Evolutionary conservation across 257 asterid species (phyloP), one percentile per base, ranked within the genome.

Genomic region (Plantago major): DNA sequence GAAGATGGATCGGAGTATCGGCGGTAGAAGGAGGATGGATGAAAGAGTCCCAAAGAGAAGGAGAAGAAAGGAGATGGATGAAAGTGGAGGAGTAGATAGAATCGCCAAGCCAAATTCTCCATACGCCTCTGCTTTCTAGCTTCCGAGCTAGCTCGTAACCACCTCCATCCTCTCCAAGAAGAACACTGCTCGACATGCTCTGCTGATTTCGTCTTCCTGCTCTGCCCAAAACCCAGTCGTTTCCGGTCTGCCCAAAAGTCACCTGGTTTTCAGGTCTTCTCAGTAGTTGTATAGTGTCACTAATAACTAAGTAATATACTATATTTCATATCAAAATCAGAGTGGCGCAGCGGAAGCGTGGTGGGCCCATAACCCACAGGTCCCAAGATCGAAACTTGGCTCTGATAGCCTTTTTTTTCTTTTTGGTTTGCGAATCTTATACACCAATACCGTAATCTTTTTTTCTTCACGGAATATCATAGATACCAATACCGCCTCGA

Each of bases 331-430:
- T n/a, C n/a, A 33, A 33, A 59, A 89, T 89, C 92, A 85, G 88
- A 90, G 94, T 90, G 97, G 96, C 93, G 96, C 96, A 90, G 96
- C 95, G 95, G 95, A 87, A 90, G 96, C 93, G 95, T 87, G 96
- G 95, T 82, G 94, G 96, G 96, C 96, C 97, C 83, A 90, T 88
- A 90, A 90, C 98, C 97, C 96, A 88, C 91, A 85, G 98, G 99
- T 86, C 97, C 94, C 89, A 89, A 95, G 99, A 92, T 89, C 90
- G 96, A 92, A 88, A 89, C 98, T 93, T 92, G 86, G 95, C 95
- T 91, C 87, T 84, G 97, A 88, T 91, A 90, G 3, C 26, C 26
- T 22, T 22, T 22, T 22, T 22, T 2, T 22, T 2, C 26, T 22
- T 22, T 22, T 22, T 22, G 1, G 2, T 22, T 22, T 2, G 2